A percentile compares a stretch with the other conserved stretches of the same genome.
Evolutionary conservation across 208 protist genomes (phyloP).

Genomic region (Jaenimonas drosophilae): DNA sequence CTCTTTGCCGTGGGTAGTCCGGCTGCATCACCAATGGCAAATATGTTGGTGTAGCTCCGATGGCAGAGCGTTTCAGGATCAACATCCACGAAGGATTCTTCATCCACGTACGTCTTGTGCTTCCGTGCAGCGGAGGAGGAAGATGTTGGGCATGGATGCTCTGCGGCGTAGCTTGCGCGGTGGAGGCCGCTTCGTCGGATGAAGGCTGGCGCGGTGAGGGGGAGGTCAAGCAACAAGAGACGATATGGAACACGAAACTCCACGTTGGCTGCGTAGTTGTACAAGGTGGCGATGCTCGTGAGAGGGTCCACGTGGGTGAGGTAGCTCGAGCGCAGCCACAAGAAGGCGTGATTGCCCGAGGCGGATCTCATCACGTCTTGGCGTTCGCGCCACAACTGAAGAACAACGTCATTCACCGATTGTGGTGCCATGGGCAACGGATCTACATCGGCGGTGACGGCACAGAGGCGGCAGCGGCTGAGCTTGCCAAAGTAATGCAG

Average conservation of each 20-base stretch:
- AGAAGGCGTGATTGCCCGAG: neutral
- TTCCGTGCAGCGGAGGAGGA: neutral
- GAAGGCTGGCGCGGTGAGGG: conserved; percentile 56
- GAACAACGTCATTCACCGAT: too few relatives aligned
- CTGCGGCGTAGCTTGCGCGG: conserved; percentile 17
- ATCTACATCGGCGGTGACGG: conserved; percentile 45
- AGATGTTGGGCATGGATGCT: conserved; percentile 9
- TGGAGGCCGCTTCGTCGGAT: conserved; percentile 56
- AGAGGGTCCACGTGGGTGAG: conserved; percentile 29
- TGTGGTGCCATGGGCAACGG: conserved; percentile 36
- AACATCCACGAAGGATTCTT: conserved; percentile 63
- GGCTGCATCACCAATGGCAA: conserved; percentile 77
- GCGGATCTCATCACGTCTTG: neutral
- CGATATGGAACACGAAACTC: conserved; percentile 38
- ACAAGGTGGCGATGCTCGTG: conserved; percentile 37
- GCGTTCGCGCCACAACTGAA: too few relatives aligned
- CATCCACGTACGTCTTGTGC: conserved; percentile 4
- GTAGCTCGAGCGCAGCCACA: conserved; percentile 19
- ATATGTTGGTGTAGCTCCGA: conserved; percentile 52
- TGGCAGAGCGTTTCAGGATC: conserved; percentile 69
- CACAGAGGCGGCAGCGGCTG: conserved; percentile 28
- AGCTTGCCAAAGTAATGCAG: conserved; percentile 67
- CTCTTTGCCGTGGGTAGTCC: conserved; percentile 69
- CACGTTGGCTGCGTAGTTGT: conserved; percentile 50
- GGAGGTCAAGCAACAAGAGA: conserved; percentile 68